Conservation (phyloP, 208 protist species). For the Phytomonas sp. region DNA sequence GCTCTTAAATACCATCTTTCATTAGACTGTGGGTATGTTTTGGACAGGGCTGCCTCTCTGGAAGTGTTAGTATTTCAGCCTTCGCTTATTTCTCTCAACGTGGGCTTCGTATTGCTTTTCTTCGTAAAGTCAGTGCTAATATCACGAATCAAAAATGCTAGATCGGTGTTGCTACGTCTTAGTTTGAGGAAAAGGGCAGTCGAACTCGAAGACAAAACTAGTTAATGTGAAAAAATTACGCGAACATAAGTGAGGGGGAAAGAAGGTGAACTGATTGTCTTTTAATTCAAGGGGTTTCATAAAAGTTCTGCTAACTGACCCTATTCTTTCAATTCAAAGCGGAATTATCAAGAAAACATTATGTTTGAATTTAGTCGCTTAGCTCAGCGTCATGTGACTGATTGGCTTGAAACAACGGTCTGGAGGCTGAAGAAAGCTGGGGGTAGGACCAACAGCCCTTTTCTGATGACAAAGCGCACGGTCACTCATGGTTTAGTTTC, state of each 20-base stretch:
- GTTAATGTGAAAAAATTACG: neutral
- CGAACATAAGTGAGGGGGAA: neutral
- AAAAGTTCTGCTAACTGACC: neutral
- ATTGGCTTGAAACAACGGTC: neutral
- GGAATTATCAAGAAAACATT: neutral
- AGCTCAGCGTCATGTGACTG: neutral
- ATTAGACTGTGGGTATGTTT: neutral
- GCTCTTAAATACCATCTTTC: neutral
- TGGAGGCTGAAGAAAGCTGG: slow-evolving; percentile 24
- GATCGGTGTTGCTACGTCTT: neutral
- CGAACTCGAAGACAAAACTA: neutral
- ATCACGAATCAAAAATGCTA: neutral
- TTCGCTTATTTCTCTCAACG: neutral
- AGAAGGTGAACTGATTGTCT: neutral
- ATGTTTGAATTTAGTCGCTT: neutral
- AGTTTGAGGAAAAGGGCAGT: neutral
- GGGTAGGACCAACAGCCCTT: slow-evolving; percentile 33
- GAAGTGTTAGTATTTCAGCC: neutral
- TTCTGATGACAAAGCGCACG: slow-evolving; percentile 34
- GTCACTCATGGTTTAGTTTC: slow-evolving; percentile 29
- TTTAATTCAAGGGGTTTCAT: neutral
- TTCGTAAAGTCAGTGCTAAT: neutral
- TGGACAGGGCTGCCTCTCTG: neutral
- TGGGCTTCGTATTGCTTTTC: neutral
- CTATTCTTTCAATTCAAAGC: neutral